phyloP scores from a whole-genome alignment of 805 yeast species.

The Candida berthetii region DNA sequence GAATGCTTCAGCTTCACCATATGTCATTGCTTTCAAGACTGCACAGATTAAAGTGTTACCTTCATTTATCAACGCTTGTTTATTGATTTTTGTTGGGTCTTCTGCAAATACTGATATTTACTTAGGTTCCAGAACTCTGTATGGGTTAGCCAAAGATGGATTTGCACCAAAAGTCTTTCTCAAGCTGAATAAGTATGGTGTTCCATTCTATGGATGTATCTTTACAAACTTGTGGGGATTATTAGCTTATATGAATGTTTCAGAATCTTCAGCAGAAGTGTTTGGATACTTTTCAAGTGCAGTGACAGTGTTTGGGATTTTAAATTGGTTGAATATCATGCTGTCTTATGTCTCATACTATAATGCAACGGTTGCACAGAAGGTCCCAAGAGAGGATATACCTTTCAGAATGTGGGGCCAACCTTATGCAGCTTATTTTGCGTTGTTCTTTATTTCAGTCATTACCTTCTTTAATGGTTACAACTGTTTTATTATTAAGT shows the following conservation, averaged over 20 bases:
- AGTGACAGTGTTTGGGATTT: conserved; percentile 62
- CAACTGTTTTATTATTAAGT: conserved; percentile 37
- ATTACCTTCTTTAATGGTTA: conserved; percentile 35
- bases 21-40: conserved; percentile 41
- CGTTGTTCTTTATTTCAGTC: conserved; percentile 29
- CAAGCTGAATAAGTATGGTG: conserved; percentile 46
- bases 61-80: conserved; percentile 40
- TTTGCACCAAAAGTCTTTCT: conserved; percentile 43
- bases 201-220: conserved; percentile 46
- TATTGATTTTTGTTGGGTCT: conserved; percentile 37
- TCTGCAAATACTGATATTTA: conserved; percentile 24
- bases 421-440: conserved; percentile 54
- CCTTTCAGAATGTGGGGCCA: conserved; percentile 57
- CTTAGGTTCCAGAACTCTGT: conserved; percentile 25
- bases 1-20: conserved; percentile 41
- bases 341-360: conserved; percentile 57
- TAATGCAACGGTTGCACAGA: conserved; percentile 58
- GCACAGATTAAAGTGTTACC: conserved; percentile 42
- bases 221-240: conserved; percentile 45
- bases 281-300: conserved; percentile 66
- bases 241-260: conserved; percentile 61
- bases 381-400: conserved; percentile 45
- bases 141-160: conserved; percentile 42
- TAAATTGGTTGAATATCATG: conserved; percentile 64
- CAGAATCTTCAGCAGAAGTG: conserved; percentile 45